Base-by-base conservation (phyloP, 148 eudicot genomes). In the Amaranthus cruentus region DNA sequence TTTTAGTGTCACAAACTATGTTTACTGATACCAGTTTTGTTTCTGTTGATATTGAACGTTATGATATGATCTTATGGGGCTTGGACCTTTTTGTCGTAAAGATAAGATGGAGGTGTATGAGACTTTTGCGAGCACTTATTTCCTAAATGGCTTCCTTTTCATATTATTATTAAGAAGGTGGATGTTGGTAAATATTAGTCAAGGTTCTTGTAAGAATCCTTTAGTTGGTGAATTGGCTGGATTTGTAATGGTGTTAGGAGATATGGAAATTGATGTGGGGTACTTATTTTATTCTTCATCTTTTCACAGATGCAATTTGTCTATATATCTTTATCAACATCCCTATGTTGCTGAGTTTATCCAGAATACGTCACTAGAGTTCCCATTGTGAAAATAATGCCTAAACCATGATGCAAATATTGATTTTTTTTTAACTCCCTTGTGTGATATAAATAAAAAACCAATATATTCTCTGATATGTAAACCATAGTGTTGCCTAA, bases 31-130 rank as follows among this genome's bases (percentile, higher is more conserved):
- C 44, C 8, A 13, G 7, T 13, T 6, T 57, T 54, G 21, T 6
- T 48, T 48, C 13, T 69, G 73, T 15, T 56, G 62, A 56, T 44
- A 68, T 46, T 54, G 47, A 9, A 63, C 28, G 72, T 8, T 57
- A 6, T 50, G 55, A 28, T 28, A 28, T 28, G 38, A 28, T 28
- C 38, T 28, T 28, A 28, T 28, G 38, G 38, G 38, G 69, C 66
- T 12, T 46, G 50, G 6, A 44, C 58, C 28, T 55, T 63, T 65
- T 9, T 69, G 47, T 69, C 9, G 7, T 72, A 48, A 46, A 52
- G 52, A 21, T 46, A 28, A 47, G 10, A 65, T 65, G 52, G 21
- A 47, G 3, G 21, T 46, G 50, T 64, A 14, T 68, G 50, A 64
- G 59, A 11, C 71, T 28, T 68, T 12, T 68, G n/a, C 53, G 59